Base-by-base conservation (phyloP, 768 basidiomycete species). In the Cyclocybe cylindracea region DNA sequence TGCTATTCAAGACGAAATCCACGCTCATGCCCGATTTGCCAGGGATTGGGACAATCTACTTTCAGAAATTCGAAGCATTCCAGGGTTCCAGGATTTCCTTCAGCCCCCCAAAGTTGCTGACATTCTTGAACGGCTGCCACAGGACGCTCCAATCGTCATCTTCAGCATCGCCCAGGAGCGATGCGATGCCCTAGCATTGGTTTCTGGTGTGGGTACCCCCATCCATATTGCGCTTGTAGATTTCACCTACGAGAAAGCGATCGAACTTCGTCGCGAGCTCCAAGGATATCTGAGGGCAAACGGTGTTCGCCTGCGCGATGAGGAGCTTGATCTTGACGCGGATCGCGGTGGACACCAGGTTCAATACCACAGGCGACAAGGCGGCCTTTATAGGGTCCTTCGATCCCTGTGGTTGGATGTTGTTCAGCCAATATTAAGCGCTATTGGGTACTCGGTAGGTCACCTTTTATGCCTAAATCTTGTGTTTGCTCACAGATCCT, bases 81-180 rank as follows among this genome's bases (percentile, higher is more conserved):
- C 40, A 10, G 54, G 51, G 9, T 62, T 65, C 33, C 47, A 57
- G 13, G 39, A 50, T 3, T 55, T 62, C n/a, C 46, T 62, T 33
- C 55, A 38, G 5, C 58, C 61, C 3, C 44, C 44, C 35, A 34
- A 38, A 35, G 50, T 9, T 19, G 37, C 19, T 10, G 47, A 33
- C 19, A 46, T 54, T n/a, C 24, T 43, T 13, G 9, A 34, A 10
- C 47, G 32, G 39, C 18, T 55, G 6, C 51, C 57, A 5, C 14
- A 39, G n/a, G 33, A 31, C 5, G 55, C 53, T 7, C 18, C 41
- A 9, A 42, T 55, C 3, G 53, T 60, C 9, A 31, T 60, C 24
- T 32, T 60, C 5, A 57, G 57, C 42, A n/a, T 44, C n/a, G 13
- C 48, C 24, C 24, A 39, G 3, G 9, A 34, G 18, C 37, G 57